Evolutionary conservation across 345 rosid species (phyloP).

Genomic region (Arabidopsis suecica): DNA sequence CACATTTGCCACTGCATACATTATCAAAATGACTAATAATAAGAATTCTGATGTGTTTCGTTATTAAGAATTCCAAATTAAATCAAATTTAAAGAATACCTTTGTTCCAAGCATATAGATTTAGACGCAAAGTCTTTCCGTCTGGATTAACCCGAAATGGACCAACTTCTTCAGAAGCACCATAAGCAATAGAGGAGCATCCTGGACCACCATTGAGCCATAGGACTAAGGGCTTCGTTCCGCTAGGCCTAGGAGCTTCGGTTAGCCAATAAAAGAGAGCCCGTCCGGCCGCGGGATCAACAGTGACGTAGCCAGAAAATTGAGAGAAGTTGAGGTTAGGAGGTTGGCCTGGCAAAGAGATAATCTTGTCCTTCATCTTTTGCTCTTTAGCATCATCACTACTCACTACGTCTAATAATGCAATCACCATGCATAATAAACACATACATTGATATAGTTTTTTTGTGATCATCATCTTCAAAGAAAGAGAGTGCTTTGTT

Average conservation of each 20-base stretch:
- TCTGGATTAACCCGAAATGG: slow-evolving; percentile 73
- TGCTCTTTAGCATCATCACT: slow-evolving; percentile 43
- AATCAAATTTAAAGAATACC: slow-evolving; percentile 43
- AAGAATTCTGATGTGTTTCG: not conserved
- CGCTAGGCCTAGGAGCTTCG: slow-evolving; percentile 51
- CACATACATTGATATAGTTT: slow-evolving; percentile 18
- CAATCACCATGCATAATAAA: slow-evolving; percentile 9
- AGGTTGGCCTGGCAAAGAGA: slow-evolving; percentile 75
- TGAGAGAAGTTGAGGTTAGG: slow-evolving; percentile 67
- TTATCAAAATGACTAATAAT: not conserved
- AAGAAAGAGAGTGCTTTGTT: not conserved
- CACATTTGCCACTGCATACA: slow-evolving; percentile 69
- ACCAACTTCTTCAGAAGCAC: slow-evolving; percentile 94
- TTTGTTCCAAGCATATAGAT: slow-evolving; percentile 77
- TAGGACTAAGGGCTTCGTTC: slow-evolving; percentile 57
- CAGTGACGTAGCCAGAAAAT: slow-evolving; percentile 76
- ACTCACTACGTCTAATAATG: slow-evolving; percentile 25
- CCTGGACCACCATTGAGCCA: slow-evolving; percentile 99
- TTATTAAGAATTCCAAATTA: not conserved
- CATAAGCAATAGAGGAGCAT: slow-evolving; percentile 85
- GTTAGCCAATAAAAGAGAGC: slow-evolving; percentile 82
- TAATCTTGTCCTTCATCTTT: slow-evolving; percentile 59
- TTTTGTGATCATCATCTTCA: slow-evolving; percentile 31
- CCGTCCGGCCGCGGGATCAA: slow-evolving; percentile 58
- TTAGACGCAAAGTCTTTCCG: slow-evolving; percentile 60